A percentile compares a stretch with the other conserved stretches of the same genome.
phyloP scores from a whole-genome alignment of 2,329 filamentous ascomycete species.

The Penicillium sp. region DNA sequence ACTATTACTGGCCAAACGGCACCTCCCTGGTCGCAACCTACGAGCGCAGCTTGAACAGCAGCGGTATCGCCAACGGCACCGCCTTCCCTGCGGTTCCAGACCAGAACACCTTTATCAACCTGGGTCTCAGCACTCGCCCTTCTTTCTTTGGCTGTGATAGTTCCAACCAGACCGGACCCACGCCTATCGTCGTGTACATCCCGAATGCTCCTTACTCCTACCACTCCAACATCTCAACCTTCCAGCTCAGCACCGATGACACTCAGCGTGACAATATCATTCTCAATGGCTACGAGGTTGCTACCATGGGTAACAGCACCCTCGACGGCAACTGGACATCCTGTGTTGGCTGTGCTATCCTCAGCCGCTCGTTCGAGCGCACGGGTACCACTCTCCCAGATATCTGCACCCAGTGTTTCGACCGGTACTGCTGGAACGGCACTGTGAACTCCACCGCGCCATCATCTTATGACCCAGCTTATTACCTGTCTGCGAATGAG shows the following conservation, averaged over 20 bases:
- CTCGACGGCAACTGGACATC: constrained; percentile 71
- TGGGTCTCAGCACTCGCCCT: constrained; percentile 70
- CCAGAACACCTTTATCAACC: constrained; percentile 73
- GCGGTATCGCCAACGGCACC: constrained; percentile 63
- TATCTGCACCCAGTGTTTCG: constrained; percentile 74
- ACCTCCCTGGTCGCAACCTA: constrained; percentile 73
- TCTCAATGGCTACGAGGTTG: constrained; percentile 79
- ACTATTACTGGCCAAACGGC: constrained; percentile 71
- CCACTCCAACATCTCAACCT: constrained; percentile 77
- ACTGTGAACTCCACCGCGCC: constrained; percentile 50
- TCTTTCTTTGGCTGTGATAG: constrained; percentile 79
- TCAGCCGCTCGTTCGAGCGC: constrained; percentile 71
- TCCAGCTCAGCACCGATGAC: constrained; percentile 63
- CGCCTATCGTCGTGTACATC: constrained; percentile 79
- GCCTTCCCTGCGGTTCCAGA: constrained; percentile 72
- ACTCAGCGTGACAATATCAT: constrained; percentile 75
- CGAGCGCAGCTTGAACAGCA: constrained; percentile 58
- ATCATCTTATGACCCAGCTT: constrained; percentile 44
- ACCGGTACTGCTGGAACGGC: constrained; percentile 92
- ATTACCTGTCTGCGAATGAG: constrained; percentile 11
- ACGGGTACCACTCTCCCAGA: constrained; percentile 68
- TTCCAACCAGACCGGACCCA: constrained; percentile 58
- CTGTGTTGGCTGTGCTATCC: constrained; percentile 85
- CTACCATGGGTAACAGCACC: constrained; percentile 78
- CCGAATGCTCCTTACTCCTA: constrained; percentile 80